phyloP scores from a whole-genome alignment of 305 asterid species.

The Fraxinus albicans region DNA sequence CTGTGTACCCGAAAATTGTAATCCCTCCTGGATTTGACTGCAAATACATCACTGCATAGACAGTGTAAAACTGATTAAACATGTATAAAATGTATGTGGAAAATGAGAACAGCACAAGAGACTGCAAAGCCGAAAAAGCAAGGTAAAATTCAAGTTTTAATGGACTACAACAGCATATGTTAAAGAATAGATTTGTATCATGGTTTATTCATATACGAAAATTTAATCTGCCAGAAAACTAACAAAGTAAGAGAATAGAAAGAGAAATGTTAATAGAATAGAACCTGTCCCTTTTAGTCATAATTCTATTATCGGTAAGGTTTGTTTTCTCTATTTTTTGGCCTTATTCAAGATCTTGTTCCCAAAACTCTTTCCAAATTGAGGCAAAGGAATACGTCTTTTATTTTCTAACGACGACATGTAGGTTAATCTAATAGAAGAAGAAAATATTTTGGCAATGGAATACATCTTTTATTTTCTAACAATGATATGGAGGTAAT shows the following conservation, averaged over 20 bases:
- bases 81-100: neutral
- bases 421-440: neutral
- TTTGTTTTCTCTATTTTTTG: neutral
- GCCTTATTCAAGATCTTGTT: neutral
- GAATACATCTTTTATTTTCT: neutral
- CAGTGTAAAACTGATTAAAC: neutral
- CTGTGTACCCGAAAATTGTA: slow-evolving; percentile 81
- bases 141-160: neutral
- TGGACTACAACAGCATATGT: neutral
- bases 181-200: neutral
- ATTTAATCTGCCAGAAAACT: neutral
- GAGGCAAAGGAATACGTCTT: neutral
- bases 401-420: neutral
- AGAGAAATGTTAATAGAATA: too few relatives aligned
- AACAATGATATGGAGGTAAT: neutral
- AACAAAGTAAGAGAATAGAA: neutral
- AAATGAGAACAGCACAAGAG: neutral
- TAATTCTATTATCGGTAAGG: neutral
- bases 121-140: neutral
- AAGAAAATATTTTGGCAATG: neutral
- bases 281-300: neutral
- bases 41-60: slow-evolving; percentile 70
- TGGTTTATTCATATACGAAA: neutral
- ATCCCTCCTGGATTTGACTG: slow-evolving; percentile 85
- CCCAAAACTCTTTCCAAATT: neutral